Evolutionary conservation across 192 early-diverging fungal genomes (phyloP).

Genomic region (Obelidium mucronatum): DNA sequence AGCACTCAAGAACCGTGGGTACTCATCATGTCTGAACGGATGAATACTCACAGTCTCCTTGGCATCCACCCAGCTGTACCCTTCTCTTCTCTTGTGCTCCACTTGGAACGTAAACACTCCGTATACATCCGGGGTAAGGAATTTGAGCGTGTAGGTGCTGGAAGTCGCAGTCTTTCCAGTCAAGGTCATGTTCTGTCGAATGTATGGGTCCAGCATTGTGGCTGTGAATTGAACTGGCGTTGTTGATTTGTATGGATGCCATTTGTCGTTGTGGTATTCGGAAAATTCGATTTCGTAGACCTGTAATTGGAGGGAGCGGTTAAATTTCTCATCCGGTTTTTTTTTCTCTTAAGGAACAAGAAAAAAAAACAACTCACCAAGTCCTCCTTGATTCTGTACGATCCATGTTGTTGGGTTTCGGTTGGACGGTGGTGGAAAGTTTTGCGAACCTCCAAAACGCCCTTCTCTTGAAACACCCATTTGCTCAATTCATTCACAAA

Average conservation of each 20-base stretch:
- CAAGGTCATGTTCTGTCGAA: constrained; percentile 69
- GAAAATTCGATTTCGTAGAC: constrained; percentile 81
- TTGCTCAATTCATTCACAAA: constrained; percentile 79
- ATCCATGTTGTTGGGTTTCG: constrained; percentile 69
- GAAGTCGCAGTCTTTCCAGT: constrained; percentile 25
- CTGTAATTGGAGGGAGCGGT: constrained; percentile 42
- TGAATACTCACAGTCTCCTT: constrained; percentile 82
- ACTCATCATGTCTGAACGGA: constrained; percentile 95
- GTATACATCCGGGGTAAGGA: constrained; percentile 90
- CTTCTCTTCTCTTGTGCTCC: constrained; percentile 87
- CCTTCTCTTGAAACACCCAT: constrained; percentile 94
- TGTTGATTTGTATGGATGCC: constrained; percentile 82
- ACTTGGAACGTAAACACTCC: constrained; percentile 98
- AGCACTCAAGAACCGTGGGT: constrained; percentile 87
- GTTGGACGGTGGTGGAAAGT: constrained; percentile 71
- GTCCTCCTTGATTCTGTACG: constrained; percentile 94
- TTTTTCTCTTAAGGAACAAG: neutral
- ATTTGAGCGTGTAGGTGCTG: constrained; percentile 51
- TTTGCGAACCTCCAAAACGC: constrained; percentile 78
- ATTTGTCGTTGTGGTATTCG: constrained; percentile 78
- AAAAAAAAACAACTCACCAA: constrained; percentile 63
- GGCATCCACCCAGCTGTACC: constrained; percentile 76
- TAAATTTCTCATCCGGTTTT: neutral
- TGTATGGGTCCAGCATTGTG: constrained; percentile 97
- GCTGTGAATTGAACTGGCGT: constrained; percentile 88